Percentiles rank a stretch among this genome's conserved stretches.
phyloP scores from a whole-genome alignment of 495 filamentous ascomycete species.

The Chaetomium cochliodes region DNA sequence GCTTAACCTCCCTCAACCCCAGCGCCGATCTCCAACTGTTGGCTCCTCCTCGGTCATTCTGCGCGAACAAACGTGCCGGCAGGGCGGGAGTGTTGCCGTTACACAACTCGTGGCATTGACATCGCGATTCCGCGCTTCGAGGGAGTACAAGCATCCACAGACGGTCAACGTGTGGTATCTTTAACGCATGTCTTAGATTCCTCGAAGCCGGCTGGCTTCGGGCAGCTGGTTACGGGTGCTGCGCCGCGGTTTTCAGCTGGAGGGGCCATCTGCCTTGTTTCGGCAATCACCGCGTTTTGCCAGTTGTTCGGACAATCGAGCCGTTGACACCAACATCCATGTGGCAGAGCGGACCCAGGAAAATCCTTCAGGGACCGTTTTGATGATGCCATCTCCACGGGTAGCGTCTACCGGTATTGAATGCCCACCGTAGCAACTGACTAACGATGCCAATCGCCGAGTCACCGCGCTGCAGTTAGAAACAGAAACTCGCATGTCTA shows the following conservation, averaged over 20 bases:
- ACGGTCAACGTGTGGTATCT: background rate
- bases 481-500: no score
- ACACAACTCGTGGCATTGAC: background rate
- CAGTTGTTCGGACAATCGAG: no score
- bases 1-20: constrained; percentile 17
- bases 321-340: no score
- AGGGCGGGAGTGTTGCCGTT: background rate
- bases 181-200: background rate
- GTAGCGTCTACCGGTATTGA: no score
- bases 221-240: background rate
- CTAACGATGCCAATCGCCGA: no score
- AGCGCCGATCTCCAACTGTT: constrained; percentile 10
- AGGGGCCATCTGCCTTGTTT: background rate
- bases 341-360: no score
- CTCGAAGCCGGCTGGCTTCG: no score
- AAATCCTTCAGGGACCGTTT: no score
- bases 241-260: background rate
- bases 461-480: no score
- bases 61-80: background rate
- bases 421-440: no score
- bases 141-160: background rate
- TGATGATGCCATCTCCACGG: no score
- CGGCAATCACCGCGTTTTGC: background rate
- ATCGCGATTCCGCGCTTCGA: background rate
- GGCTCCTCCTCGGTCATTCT: background rate